These are phyloP conservation scores for Skeletonema potamos DNA, from an alignment of 108 stramenopile genomes.

Conservation along the genomic window DNA sequence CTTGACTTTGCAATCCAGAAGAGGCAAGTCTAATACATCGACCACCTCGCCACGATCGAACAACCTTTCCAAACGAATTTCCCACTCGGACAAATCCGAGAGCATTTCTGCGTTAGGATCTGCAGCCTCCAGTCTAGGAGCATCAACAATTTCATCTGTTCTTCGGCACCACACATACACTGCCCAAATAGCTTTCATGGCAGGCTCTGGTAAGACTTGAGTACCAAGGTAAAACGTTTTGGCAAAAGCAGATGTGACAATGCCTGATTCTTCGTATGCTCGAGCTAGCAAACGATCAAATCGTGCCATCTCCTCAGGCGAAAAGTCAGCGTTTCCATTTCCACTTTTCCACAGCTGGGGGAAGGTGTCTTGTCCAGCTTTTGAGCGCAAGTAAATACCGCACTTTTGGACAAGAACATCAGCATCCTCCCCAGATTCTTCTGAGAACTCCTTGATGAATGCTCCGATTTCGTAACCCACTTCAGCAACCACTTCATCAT, in stretches of 20 bases:
- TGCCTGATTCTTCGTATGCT: conserved; percentile 93
- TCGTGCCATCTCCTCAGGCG: conserved; percentile 35
- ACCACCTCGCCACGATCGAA: conserved; percentile 80
- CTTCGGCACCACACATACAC: conserved; percentile 98
- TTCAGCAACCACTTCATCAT: conserved; percentile 82
- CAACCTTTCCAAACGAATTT: conserved; percentile 80
- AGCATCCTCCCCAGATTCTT: conserved; percentile 43
- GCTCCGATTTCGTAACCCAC: conserved; percentile 80
- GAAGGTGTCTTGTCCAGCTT: conserved; percentile 56
- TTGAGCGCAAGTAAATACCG: conserved; percentile 66
- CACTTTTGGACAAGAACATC: conserved; percentile 62
- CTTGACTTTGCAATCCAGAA: conserved; percentile 83
- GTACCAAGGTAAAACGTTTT: conserved; percentile 98
- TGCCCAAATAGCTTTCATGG: conserved; percentile 90
- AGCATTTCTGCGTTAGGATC: conserved; percentile 79
- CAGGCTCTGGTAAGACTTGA: conserved; percentile 67
- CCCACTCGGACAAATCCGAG: conserved; percentile 81
- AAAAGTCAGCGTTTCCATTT: conserved; percentile 18
- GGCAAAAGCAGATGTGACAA: conserved; percentile 93
- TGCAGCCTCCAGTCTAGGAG: conserved; percentile 64
- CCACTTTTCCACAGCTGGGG: conserved; percentile 21
- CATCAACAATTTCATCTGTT: conserved; percentile 98
- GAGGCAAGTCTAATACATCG: conserved; percentile 92
- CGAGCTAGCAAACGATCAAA: conserved; percentile 55
- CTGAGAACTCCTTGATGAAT: conserved; percentile 48